Evolutionary conservation across 2,329 filamentous ascomycete species (phyloP).

Genomic region (Diaporthe caulivora): DNA sequence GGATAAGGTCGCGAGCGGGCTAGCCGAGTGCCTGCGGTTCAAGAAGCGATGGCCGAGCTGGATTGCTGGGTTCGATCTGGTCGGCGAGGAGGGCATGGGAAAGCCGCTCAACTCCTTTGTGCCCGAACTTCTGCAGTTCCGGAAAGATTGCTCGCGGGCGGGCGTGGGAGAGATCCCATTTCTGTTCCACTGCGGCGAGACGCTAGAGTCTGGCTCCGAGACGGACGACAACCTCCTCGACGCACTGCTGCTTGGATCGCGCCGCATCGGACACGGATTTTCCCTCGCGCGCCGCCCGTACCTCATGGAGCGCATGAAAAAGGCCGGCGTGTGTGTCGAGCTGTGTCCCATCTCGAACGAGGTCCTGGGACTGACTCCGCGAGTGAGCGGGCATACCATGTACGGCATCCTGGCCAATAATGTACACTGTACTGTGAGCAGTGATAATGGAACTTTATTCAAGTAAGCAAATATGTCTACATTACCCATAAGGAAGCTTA

Average conservation of each 20-base stretch:
- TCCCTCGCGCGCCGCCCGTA: constrained; percentile 75
- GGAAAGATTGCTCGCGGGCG: constrained; percentile 57
- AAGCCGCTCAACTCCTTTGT: constrained; percentile 64
- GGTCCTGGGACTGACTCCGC: constrained; percentile 76
- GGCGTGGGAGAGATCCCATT: constrained; percentile 48
- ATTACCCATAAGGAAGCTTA: no score
- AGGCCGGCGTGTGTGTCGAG: no score
- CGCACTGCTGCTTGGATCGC: no score
- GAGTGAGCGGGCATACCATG: constrained; percentile 74
- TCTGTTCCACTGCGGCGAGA: constrained; percentile 69
- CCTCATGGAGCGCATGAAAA: constrained; percentile 74
- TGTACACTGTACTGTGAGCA: constrained; percentile 79
- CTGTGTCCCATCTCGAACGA: constrained; percentile 84
- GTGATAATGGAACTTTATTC: constrained; percentile 81
- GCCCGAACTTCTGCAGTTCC: constrained; percentile 62
- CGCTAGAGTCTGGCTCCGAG: no score
- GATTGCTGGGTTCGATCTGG: constrained; percentile 70
- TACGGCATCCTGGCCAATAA: no score
- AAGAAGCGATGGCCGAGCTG: constrained; percentile 63
- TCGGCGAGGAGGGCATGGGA: constrained; percentile 69
- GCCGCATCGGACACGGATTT: constrained; percentile 81
- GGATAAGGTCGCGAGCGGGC: constrained; percentile 58
- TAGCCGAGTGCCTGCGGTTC: constrained; percentile 66
- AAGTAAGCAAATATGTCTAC: no score
- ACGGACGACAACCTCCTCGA: no score